Evolutionary conservation across 148 eudicot genomes (phyloP).

Genomic region (Cornus controversa): DNA sequence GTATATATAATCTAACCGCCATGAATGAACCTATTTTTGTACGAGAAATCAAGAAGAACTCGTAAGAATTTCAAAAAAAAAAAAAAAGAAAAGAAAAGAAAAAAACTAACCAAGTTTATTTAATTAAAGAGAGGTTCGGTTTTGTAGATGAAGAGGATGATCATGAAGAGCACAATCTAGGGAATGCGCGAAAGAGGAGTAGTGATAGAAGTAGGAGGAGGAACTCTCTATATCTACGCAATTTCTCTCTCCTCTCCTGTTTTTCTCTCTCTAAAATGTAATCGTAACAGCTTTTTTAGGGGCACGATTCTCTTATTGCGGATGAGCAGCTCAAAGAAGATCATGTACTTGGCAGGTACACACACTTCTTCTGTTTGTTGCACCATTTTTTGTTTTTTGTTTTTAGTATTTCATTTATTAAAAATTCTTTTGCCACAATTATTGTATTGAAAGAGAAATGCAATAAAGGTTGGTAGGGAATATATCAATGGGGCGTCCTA

Average conservation of each 20-base stretch:
- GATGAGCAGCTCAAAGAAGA: slow-evolving; percentile 4
- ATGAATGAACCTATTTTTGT: background rate
- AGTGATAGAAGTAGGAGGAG: background rate
- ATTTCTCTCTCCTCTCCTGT: background rate
- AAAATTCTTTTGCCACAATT: background rate
- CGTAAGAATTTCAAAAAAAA: background rate
- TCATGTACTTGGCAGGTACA: slow-evolving; percentile 11
- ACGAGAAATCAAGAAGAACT: background rate
- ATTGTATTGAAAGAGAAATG: background rate
- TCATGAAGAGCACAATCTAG: no score
- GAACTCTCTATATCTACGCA: background rate
- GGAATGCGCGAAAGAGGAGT: no score
- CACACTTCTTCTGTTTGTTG: background rate
- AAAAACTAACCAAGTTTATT: background rate
- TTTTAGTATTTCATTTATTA: background rate
- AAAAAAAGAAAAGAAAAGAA: no score
- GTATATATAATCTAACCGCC: background rate
- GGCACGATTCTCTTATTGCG: background rate
- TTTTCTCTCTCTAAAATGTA: background rate
- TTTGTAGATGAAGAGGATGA: background rate
- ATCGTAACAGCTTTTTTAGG: background rate
- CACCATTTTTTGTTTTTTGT: background rate
- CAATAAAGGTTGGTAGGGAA: background rate
- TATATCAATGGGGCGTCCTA: background rate
- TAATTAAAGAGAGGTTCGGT: background rate